Evolutionary conservation across 2,329 filamentous ascomycete species (phyloP).

Genomic region (Penicillium sp.): DNA sequence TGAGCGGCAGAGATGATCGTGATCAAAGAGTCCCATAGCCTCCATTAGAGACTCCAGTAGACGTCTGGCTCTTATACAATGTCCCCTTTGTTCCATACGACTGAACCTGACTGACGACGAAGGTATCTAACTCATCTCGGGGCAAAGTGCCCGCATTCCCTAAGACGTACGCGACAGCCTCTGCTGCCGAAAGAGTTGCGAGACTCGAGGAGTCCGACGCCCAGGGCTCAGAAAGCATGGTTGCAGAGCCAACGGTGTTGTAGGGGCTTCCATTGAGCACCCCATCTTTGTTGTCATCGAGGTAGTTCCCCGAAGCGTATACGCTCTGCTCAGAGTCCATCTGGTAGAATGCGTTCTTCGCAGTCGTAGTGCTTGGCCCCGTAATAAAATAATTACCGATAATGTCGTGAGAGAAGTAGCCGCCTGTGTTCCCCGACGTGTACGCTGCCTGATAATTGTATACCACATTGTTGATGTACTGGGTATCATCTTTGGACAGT

Average conservation of each 20-base stretch:
- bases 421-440: background rate
- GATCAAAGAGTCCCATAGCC: background rate
- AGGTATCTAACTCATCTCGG: background rate
- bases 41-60: background rate
- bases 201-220: background rate
- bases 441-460: background rate
- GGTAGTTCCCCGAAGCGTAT: background rate
- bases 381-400: slow-evolving; percentile 3
- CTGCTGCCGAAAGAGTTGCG: background rate
- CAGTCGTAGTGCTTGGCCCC: background rate
- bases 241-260: background rate
- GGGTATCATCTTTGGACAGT: background rate
- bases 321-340: background rate
- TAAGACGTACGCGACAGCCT: background rate
- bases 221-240: background rate
- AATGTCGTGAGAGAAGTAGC: background rate
- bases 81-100: background rate
- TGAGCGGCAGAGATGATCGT: background rate
- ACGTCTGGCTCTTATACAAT: background rate
- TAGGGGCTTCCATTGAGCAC: background rate
- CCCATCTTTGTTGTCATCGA: background rate
- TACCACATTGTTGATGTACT: background rate
- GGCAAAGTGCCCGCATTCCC: background rate
- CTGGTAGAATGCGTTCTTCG: background rate
- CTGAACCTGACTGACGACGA: background rate